Evolutionary conservation across 2,329 filamentous ascomycete genomes (phyloP), one percentile per base, ranked within the genome.

Genomic region (Exophiala sideris): DNA sequence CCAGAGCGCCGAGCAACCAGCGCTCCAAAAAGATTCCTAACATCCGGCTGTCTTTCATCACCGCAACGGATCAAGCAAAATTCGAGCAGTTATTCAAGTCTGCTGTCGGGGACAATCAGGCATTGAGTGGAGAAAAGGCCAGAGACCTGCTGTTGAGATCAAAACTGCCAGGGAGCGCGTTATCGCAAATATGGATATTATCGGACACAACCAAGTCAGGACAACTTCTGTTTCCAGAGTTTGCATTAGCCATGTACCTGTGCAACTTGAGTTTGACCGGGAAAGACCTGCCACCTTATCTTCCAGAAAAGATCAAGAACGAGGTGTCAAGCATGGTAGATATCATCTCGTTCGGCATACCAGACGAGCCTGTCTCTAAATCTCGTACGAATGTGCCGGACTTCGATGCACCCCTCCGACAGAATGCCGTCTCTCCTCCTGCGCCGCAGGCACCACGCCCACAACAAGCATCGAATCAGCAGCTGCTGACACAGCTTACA

Each of bases 271-370:
- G 87, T 70, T 78, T 97, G 54, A 94, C 89, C 0, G 90, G 91
- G 55, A 96, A 95, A 72, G 78, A 85, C 0, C 73, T 99, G 20
- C 94, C 94, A 0, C 67, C 79, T 1, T 71, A 68, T 5, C 78
- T 99, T 8, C 94, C 94, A 0, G 91, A 96, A 32, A 87, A 84
- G 55, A 86, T 99, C 61, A 88, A 85, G 75, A 99, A 99, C 66
- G 94, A 99, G 71, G 94, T 99, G 14, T 97, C 92, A 3, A 96
- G 94, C 73, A 97, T 99, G 91, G 94, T 99, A 38, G 94, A 99
- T 68, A 99, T 99, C 52, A 99, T 99, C 68, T 96, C 91, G 56
- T 99, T 99, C 69, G 90, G 87, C 63, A 82, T 96, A 20, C 84
- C 83, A 0, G 94, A 99, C 61, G 87, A 92, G 24, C 76, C 74